Percentiles rank a stretch among this genome's conserved stretches.
Conservation (phyloP, 176 grass and related monocot genomes). For the Calamus simplicifolius region DNA sequence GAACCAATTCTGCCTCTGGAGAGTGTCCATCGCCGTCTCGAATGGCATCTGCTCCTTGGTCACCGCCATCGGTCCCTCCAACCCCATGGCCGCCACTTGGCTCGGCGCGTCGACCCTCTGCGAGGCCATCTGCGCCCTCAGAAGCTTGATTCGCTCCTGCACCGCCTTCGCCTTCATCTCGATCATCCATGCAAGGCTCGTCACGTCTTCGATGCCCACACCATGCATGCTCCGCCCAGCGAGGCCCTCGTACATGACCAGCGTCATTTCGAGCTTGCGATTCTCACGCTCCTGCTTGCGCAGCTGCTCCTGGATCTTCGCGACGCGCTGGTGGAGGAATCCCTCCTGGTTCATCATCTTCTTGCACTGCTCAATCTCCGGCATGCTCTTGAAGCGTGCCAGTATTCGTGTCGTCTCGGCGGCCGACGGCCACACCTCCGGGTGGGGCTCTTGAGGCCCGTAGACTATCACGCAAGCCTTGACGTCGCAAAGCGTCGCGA, state of each 20-base stretch:
- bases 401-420: neutral
- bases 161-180: constrained; percentile 17
- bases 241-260: constrained; percentile 29
- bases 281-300: constrained; percentile 18
- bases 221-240: neutral
- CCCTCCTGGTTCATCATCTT: constrained; percentile 39
- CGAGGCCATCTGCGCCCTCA: neutral
- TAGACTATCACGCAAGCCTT: constrained; percentile 1
- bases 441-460: neutral
- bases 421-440: constrained; percentile 12
- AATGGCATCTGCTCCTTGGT: too few relatives aligned
- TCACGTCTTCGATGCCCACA: constrained; percentile 17
- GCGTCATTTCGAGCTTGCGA: constrained; percentile 8
- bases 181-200: constrained; percentile 9
- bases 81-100: too few relatives aligned
- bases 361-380: constrained; percentile 25
- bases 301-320: constrained; percentile 29
- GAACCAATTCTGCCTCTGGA: too few relatives aligned
- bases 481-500: constrained; percentile 12
- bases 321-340: constrained; percentile 20
- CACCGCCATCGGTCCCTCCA: too few relatives aligned
- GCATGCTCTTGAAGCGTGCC: constrained; percentile 17
- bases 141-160: neutral
- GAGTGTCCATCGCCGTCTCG: too few relatives aligned
- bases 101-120: too few relatives aligned